Base-by-base conservation (phyloP, 495 filamentous ascomycete genomes). In the Rhizodiscina lignyota region DNA sequence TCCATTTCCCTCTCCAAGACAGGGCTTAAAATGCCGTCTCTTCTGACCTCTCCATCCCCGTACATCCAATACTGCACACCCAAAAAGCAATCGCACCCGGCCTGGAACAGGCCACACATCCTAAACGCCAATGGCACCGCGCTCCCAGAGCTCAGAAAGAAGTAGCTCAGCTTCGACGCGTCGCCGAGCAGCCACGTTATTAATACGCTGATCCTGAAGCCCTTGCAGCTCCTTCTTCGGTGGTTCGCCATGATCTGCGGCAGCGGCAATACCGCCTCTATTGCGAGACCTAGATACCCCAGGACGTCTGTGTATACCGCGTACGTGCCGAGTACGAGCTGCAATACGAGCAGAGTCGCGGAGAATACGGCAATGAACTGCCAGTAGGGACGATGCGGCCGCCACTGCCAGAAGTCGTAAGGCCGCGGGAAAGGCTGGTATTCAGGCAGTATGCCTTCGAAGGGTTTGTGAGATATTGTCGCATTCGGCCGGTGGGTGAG, bases 391-490 rank as follows among this genome's bases (percentile, higher is more conserved):
- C 76, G 78, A 15, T 78, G 66, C 20, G 67, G 70, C 43, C 67
- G 72, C 89, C 89, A 97, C 51, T 83, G 81, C 89, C 89, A 97
- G 52, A 97, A 97, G 40, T 79, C 71, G 49, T 77, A 96, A 1
- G 89, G 87, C 36, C 89, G 63, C 0, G 67, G 54, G 39, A 76
- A 76, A 12, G 72, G 67, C 18, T 40, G 24, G 32, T 44, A 27
- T 27, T 8, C 24, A n/a, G n/a, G n/a, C n/a, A n/a, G n/a, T n/a
- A n/a, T n/a, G 24, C 13, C 37, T 20, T 43, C 39, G 43, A 40
- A 30, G 13, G 40, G 40, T 40, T 47, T 22, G 44, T 33, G 21
- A 26, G 32, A 21, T 11, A 39, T 26, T 1, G 59, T 61, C 21
- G 66, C 55, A 12, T 67, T 48, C n/a, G 86, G 85, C 23, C 89